phyloP scores from a whole-genome alignment of 805 yeast species.

The Candida cerambycidarum region DNA sequence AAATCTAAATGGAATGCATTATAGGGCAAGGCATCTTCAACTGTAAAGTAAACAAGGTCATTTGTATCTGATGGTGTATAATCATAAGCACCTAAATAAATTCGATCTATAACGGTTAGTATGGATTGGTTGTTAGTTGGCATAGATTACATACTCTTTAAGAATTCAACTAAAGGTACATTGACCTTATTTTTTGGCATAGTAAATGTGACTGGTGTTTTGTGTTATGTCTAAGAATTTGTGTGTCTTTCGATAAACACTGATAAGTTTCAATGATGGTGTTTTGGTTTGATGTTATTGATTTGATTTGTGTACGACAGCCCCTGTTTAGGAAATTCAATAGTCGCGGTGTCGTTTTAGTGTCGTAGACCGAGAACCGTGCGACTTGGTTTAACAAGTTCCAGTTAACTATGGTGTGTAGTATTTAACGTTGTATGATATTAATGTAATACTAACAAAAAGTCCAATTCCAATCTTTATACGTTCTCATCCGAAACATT shows the following conservation, averaged over 20 bases:
- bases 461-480: slow-evolving; percentile 50
- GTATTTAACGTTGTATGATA: not conserved
- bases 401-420: no score
- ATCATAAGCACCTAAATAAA: slow-evolving; percentile 89
- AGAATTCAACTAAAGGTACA: slow-evolving; percentile 43
- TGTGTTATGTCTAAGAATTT: slow-evolving; percentile 5
- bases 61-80: slow-evolving; percentile 72
- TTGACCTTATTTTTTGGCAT: slow-evolving; percentile 13
- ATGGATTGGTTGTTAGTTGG: not conserved
- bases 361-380: no score
- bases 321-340: slow-evolving; percentile 9
- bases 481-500: slow-evolving; percentile 62
- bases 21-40: slow-evolving; percentile 88
- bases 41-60: slow-evolving; percentile 80
- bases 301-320: slow-evolving; percentile 11
- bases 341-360: no score
- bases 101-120: slow-evolving; percentile 52
- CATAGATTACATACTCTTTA: slow-evolving; percentile 37
- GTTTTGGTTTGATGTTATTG: slow-evolving; percentile 11
- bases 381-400: no score
- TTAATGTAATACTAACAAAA: no score
- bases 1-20: slow-evolving; percentile 95
- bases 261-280: slow-evolving; percentile 5
- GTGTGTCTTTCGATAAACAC: not conserved
- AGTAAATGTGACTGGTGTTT: not conserved